A percentile compares a stretch with the other conserved stretches of the same genome.
Conservation (phyloP, 2,329 filamentous ascomycete species). For the Fusarium sp. region DNA sequence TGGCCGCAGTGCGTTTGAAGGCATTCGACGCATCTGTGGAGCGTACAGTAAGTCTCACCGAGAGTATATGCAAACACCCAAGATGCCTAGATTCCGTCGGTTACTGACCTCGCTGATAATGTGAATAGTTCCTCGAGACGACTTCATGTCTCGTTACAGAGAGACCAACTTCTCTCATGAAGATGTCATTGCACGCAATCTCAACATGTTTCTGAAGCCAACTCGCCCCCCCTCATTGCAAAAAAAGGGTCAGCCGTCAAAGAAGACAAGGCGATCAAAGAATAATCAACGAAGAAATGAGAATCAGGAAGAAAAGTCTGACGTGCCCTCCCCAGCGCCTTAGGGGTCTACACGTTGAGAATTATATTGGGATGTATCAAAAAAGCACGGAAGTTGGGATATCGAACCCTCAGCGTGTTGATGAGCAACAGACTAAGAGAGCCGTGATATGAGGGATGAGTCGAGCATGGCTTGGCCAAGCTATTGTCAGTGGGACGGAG, state of each 20-base stretch:
- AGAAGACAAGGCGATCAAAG: too few species aligned
- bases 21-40: constrained; percentile 89
- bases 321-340: constrained; percentile 18
- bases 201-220: background rate
- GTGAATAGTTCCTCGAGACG: constrained; percentile 79
- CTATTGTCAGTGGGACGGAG: constrained; percentile 3
- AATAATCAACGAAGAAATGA: constrained; percentile 41
- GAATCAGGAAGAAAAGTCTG: background rate
- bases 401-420: background rate
- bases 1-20: constrained; percentile 86
- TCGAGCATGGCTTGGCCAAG: background rate
- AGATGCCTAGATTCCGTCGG: background rate
- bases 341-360: constrained; percentile 1
- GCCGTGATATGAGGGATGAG: background rate
- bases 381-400: background rate
- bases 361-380: background rate
- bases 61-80: background rate
- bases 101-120: constrained; percentile 16
- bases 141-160: constrained; percentile 83
- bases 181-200: too few species aligned
- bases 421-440: background rate
- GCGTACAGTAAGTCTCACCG: constrained; percentile 80
- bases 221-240: background rate
- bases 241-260: too few species aligned
- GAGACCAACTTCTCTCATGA: constrained; percentile 75